A percentile compares a stretch with the other conserved stretches of the same genome.
phyloP scores from a whole-genome alignment of 306 rosid species.

The Begonia loranthoides region DNA sequence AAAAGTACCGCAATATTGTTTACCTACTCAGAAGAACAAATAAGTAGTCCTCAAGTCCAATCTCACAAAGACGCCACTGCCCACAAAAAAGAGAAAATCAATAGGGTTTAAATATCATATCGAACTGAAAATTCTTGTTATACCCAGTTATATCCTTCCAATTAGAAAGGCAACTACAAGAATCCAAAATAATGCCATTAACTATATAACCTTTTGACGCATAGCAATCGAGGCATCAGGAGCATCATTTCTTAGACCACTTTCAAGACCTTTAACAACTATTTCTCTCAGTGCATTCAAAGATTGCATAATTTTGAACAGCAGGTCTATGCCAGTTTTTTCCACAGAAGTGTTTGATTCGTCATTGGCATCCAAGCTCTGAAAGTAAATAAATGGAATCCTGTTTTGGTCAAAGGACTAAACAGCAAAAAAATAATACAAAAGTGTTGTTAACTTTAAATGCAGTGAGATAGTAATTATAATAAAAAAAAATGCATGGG shows the following conservation, averaged over 20 bases:
- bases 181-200: slow-evolving; percentile 7
- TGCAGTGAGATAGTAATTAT: too few relatives aligned
- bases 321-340: slow-evolving; percentile 23
- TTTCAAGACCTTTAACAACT: slow-evolving; percentile 73
- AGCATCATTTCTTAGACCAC: slow-evolving; percentile 99
- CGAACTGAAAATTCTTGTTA: slow-evolving; percentile 3
- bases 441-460: too few relatives aligned
- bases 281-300: slow-evolving; percentile 57
- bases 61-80: slow-evolving; percentile 99
- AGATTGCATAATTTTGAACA: slow-evolving; percentile 76
- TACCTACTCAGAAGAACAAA: slow-evolving; percentile 95
- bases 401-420: not conserved
- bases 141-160: not conserved
- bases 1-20: too few relatives aligned
- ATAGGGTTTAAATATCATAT: not conserved
- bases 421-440: not conserved
- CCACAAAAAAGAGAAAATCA: slow-evolving; percentile 11
- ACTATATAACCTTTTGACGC: slow-evolving; percentile 72
- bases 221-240: slow-evolving; percentile 88
- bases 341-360: slow-evolving; percentile 28
- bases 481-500: too few relatives aligned
- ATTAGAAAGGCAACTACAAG: not conserved
- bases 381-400: slow-evolving; percentile 19
- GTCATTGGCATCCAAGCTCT: slow-evolving; percentile 61
- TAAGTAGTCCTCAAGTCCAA: slow-evolving; percentile 91